These are phyloP conservation scores for Wickerhamiella domercqiae DNA, from an alignment of 805 yeast genomes.

Conservation along the genomic window DNA sequence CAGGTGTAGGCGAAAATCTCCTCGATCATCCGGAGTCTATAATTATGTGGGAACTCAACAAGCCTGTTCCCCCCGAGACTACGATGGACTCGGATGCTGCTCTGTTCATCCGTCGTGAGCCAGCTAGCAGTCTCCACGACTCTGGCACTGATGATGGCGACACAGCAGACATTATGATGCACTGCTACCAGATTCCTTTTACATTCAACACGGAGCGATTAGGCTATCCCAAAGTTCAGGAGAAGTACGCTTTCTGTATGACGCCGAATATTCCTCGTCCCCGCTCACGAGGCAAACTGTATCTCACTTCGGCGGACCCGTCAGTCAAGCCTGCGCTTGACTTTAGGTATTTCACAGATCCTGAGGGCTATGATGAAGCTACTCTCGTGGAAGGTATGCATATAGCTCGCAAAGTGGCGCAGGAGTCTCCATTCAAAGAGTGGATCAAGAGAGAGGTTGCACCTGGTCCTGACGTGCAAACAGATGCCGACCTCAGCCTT, in stretches of 20 bases:
- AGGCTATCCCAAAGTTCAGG: constrained; percentile 8
- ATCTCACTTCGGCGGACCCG: constrained; percentile 8
- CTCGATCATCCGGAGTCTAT: constrained; percentile 22
- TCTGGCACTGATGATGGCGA: constrained; percentile 6
- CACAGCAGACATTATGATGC: constrained; percentile 11
- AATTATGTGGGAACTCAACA: constrained; percentile 11
- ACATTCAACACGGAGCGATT: constrained; percentile 8
- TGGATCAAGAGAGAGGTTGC: constrained; percentile 22
- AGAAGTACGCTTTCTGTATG: constrained; percentile 11
- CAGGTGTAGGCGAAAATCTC: constrained; percentile 24
- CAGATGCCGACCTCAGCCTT: constrained; percentile 22
- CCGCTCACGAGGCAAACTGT: constrained; percentile 10
- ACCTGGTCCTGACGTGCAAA: constrained; percentile 22
- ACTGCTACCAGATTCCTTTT: constrained; percentile 13
- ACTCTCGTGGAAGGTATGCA: constrained; percentile 24
- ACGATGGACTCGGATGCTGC: constrained; percentile 13
- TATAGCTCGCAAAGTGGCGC: constrained; percentile 21
- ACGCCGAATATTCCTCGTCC: constrained; percentile 13
- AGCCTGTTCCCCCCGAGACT: constrained; percentile 9
- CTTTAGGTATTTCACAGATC: constrained; percentile 13
- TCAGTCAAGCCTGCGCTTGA: constrained; percentile 10
- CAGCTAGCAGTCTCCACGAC: constrained; percentile 1
- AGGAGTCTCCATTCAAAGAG: constrained; percentile 23
- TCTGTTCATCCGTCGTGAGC: constrained; percentile 9
- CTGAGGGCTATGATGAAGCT: constrained; percentile 23